A percentile compares a stretch with the other conserved stretches of the same genome.
Evolutionary conservation across 345 rosid species (phyloP).

Genomic region (Rhodomyrtus tomentosa): DNA sequence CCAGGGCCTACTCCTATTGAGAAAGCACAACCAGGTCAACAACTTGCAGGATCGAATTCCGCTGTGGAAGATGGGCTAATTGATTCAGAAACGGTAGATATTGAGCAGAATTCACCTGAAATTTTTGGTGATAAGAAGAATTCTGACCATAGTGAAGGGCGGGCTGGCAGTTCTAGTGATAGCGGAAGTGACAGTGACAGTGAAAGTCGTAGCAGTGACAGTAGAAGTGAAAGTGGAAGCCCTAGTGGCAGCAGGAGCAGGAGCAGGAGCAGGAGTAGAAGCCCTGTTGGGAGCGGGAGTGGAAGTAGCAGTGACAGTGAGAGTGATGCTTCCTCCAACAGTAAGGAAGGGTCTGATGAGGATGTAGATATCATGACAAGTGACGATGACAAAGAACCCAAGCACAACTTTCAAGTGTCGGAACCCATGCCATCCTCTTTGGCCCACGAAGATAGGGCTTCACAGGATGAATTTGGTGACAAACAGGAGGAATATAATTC

Average conservation of each 20-base stretch:
- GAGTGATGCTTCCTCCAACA: constrained; percentile 76
- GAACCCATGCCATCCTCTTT: constrained; percentile 18
- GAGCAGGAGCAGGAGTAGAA: constrained; percentile 36
- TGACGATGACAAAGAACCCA: constrained; percentile 63
- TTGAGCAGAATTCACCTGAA: constrained; percentile 48
- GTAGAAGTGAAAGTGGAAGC: constrained; percentile 59
- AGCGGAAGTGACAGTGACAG: constrained; percentile 80
- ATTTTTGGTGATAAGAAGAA: constrained; percentile 47
- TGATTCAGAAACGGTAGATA: constrained; percentile 29
- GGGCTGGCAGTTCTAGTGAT: constrained; percentile 47
- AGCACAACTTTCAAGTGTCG: constrained; percentile 27
- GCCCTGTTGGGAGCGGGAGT: constrained; percentile 47
- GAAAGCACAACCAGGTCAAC: constrained; percentile 21
- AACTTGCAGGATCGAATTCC: constrained; percentile 22
- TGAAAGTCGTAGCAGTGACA: constrained; percentile 49
- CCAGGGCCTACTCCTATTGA: constrained; percentile 27
- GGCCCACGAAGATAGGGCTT: constrained; percentile 14
- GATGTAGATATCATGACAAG: constrained; percentile 89
- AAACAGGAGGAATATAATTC: constrained; percentile 42
- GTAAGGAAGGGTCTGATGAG: constrained; percentile 85
- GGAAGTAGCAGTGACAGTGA: constrained; percentile 93
- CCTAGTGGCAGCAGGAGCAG: constrained; percentile 41
- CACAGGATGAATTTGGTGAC: constrained; percentile 24
- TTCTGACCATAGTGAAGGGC: constrained; percentile 57
- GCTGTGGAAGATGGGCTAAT: constrained; percentile 27